Evolutionary conservation across 441 rosid species (phyloP).

Genomic region (Pelargonium citronellum): DNA sequence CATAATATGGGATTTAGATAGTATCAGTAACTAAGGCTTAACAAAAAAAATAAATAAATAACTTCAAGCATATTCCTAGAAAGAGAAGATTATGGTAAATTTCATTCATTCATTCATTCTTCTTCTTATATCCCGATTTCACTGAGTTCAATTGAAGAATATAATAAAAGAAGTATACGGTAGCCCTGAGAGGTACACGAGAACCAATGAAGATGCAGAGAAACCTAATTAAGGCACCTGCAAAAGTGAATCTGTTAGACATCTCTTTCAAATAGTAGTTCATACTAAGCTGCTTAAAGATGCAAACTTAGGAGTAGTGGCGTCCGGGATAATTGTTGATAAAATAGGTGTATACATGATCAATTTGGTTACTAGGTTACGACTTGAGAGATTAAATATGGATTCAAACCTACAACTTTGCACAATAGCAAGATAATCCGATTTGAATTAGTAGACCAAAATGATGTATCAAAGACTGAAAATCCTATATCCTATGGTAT

Average conservation of each 20-base stretch:
- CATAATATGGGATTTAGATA: background rate
- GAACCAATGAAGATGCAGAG: background rate
- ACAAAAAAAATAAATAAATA: background rate
- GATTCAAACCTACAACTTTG: background rate
- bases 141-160: background rate
- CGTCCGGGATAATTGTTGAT: background rate
- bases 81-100: background rate
- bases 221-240: slow-evolving; percentile 1
- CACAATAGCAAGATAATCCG: background rate
- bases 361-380: background rate
- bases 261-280: background rate
- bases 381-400: background rate
- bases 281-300: background rate
- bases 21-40: background rate
- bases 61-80: background rate
- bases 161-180: background rate
- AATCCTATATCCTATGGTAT: background rate
- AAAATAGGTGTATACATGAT: background rate
- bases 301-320: too few relatives aligned
- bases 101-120: background rate
- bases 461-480: background rate
- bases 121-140: background rate
- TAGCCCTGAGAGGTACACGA: background rate
- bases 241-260: background rate
- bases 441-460: background rate